Evolutionary conservation across 371 early-diverging fungal genomes (phyloP), one percentile per base, ranked within the genome.

Genomic region (Mortierella sp.): DNA sequence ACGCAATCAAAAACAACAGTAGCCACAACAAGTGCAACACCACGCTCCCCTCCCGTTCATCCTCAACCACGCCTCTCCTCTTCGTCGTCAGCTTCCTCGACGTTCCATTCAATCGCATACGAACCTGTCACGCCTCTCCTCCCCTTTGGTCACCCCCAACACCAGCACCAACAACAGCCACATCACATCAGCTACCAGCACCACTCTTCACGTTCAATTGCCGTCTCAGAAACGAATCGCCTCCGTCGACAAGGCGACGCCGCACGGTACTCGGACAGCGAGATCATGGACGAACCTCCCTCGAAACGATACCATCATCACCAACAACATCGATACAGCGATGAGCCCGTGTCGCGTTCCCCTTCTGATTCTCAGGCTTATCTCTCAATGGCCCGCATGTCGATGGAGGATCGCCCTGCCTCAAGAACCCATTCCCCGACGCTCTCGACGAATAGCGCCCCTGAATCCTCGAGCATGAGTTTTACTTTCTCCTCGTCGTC

Each of bases 221-320:
- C 58, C 58, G 14, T 8, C 34, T 34, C 14, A 16, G 58, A 58
- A 16, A 6, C 58, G 2, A 58, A 58, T 19, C 58, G 58, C 29
- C 31, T 19, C 7, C 58, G 58, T 2, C 58, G 58, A 34, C 58
- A 31, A 29, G 58, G 58, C 19, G 58, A 58, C 19, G 34, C 58
- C 10, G 29, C 58, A 19, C 31, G 58, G 58, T 58, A 58, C 58
- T 58, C 58, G 29, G 58, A 58, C 34, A 58, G 58, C 58, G 58
- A 58, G 29, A 58, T 58, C 34, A 19, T 58, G 58, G 58, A 58
- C 0, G 58, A 58, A 6, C 58, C 58, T 6, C 58, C 34, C 34
- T 58, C 58, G 8, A 58, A 58, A 16, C 58, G 58, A 14, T 31
- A 34, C 19, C 16, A 31, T 58, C 58, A 58, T 8, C 31, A 29